Evolutionary conservation across 495 filamentous ascomycete genomes (phyloP).

Genomic region (Hypoxylon lenormandii): DNA sequence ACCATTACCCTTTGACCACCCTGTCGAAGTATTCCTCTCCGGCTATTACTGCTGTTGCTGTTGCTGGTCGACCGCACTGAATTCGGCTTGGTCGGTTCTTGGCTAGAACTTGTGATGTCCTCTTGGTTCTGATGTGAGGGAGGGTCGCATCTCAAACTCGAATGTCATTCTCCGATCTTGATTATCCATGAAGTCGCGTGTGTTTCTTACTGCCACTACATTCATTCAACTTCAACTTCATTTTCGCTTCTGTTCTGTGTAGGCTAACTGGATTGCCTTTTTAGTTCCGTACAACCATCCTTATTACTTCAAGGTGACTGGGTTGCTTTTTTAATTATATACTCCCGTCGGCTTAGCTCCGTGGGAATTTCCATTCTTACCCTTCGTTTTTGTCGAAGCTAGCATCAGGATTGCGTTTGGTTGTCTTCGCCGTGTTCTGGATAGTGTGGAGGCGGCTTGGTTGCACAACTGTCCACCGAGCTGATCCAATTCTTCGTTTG

Average conservation of each 20-base stretch:
- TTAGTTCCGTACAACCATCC: constrained; percentile 25
- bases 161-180: constrained; percentile 33
- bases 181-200: constrained; percentile 25
- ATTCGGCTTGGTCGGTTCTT: constrained; percentile 33
- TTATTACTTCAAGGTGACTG: constrained; percentile 35
- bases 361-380: constrained; percentile 37
- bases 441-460: constrained; percentile 50
- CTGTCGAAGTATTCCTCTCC: constrained; percentile 50
- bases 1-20: constrained; percentile 50
- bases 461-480: constrained; percentile 53
- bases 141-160: constrained; percentile 34
- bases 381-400: constrained; percentile 40
- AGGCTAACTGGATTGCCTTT: constrained; percentile 23
- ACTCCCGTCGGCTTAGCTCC: constrained; percentile 18
- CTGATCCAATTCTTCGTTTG: constrained; percentile 44
- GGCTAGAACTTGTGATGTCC: constrained; percentile 49
- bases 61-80: constrained; percentile 42
- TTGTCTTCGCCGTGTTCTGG: constrained; percentile 48
- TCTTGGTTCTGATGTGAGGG: constrained; percentile 20
- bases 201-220: constrained; percentile 22
- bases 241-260: constrained; percentile 17
- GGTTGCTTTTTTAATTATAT: constrained; percentile 35
- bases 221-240: constrained; percentile 47
- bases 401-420: constrained; percentile 45
- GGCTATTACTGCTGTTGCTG: constrained; percentile 40